Evolutionary conservation across 2,329 filamentous ascomycete genomes (phyloP).

Genomic region (Tolypocladium endophyticum): DNA sequence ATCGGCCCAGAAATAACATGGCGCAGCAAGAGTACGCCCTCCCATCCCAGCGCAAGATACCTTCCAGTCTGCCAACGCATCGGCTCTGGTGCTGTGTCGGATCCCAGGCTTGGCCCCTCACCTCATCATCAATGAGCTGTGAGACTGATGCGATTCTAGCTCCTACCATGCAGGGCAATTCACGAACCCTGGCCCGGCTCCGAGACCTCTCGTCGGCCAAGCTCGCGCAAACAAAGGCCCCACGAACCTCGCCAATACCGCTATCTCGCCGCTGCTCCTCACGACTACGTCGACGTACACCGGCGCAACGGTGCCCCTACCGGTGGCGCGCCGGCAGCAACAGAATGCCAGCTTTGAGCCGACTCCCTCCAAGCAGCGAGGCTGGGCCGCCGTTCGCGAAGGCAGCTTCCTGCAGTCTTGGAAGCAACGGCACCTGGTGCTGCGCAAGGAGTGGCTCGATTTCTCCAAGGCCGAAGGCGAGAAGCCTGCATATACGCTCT

Average conservation of each 20-base stretch:
- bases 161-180: conserved; percentile 42
- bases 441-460: conserved; percentile 87
- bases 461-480: conserved; percentile 88
- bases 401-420: conserved; percentile 75
- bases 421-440: conserved; percentile 86
- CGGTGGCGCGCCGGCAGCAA: conserved; percentile 53
- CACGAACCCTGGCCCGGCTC: conserved; percentile 94
- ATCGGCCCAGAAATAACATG: background rate
- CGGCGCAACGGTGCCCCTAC: conserved; percentile 62
- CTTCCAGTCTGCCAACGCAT: background rate
- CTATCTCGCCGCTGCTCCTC: conserved; percentile 58
- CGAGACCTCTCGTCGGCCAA: conserved; percentile 75
- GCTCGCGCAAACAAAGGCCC: conserved; percentile 69
- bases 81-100: background rate
- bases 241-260: conserved; percentile 73
- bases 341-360: conserved; percentile 55
- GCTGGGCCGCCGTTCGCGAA: conserved; percentile 80
- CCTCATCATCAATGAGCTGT: background rate
- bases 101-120: background rate
- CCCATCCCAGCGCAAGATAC: background rate
- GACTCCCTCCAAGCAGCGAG: conserved; percentile 67
- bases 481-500: conserved; percentile 78
- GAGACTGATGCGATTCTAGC: background rate
- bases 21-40: background rate
- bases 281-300: conserved; percentile 57